A percentile compares a stretch with the other conserved stretches of the same genome.
Conservation (phyloP, 139 green algal genomes). For the Diplosphaera chodatii region DNA sequence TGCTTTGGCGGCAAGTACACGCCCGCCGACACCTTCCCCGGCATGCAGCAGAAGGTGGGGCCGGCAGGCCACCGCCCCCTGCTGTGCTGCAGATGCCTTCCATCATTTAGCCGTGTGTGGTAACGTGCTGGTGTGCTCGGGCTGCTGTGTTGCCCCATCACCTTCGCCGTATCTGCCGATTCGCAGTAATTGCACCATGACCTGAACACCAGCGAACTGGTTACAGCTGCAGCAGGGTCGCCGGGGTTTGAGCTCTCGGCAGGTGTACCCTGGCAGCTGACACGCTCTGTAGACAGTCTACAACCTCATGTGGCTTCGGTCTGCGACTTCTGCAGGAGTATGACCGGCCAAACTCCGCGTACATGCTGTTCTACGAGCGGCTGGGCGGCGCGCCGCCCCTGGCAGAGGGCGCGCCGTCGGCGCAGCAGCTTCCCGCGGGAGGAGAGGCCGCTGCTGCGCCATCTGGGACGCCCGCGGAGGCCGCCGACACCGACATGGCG, state of each 20-base stretch:
- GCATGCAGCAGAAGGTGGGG: neutral
- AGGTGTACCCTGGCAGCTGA: no score
- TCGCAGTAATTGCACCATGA: no score
- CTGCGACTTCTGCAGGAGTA: slow-evolving; percentile 31
- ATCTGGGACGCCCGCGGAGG: neutral
- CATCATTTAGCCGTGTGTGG: no score
- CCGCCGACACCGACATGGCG: neutral
- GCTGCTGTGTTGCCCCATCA: no score
- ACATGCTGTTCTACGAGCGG: slow-evolving; percentile 95
- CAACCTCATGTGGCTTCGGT: no score
- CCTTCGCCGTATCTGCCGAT: no score
- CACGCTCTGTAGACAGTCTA: no score
- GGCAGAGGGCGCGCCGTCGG: neutral
- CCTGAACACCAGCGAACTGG: no score
- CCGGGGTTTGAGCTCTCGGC: no score
- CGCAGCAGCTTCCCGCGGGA: neutral
- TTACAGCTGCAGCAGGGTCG: no score
- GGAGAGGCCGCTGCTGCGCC: neutral
- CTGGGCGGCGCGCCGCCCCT: slow-evolving; percentile 1
- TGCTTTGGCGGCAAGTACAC: slow-evolving; percentile 78
- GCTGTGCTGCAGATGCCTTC: neutral
- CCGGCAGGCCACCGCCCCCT: no score
- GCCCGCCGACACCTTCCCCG: neutral
- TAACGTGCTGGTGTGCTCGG: no score
- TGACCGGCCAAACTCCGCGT: slow-evolving; percentile 81